A percentile compares a stretch with the other conserved stretches of the same genome.
phyloP scores from a whole-genome alignment of 345 rosid genomes.

The Camelina sativa region DNA sequence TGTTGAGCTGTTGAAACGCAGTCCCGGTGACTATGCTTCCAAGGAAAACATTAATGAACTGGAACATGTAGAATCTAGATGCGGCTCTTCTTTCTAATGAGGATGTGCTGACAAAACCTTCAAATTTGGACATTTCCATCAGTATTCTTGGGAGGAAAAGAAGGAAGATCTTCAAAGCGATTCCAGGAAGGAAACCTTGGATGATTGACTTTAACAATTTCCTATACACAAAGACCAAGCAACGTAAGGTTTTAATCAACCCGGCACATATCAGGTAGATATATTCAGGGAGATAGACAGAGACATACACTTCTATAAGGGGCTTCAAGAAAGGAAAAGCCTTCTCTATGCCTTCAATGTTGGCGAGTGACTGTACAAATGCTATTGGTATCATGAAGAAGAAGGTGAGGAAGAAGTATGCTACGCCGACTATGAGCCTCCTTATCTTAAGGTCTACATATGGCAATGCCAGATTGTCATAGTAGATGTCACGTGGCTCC shows the following conservation, averaged over 20 bases:
- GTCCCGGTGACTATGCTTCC: slow-evolving; percentile 96
- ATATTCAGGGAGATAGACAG: slow-evolving; percentile 19
- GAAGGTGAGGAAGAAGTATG: slow-evolving; percentile 91
- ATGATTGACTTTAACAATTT: slow-evolving; percentile 72
- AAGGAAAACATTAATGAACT: slow-evolving; percentile 88
- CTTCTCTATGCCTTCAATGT: slow-evolving; percentile 92
- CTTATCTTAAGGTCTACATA: slow-evolving; percentile 77
- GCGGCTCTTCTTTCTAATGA: slow-evolving; percentile 89
- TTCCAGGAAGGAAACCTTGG: slow-evolving; percentile 98
- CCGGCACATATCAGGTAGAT: neutral
- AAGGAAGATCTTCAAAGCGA: slow-evolving; percentile 89
- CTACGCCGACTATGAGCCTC: slow-evolving; percentile 66
- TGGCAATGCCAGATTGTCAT: slow-evolving; percentile 88
- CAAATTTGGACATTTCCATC: slow-evolving; percentile 96
- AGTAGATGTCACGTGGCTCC: slow-evolving; percentile 86
- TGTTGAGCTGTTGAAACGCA: slow-evolving; percentile 90
- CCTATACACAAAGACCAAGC: slow-evolving; percentile 50
- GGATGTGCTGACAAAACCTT: slow-evolving; percentile 79
- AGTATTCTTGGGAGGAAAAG: slow-evolving; percentile 83
- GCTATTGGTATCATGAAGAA: slow-evolving; percentile 98
- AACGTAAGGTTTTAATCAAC: slow-evolving; percentile 14
- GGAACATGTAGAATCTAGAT: slow-evolving; percentile 76
- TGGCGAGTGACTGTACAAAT: slow-evolving; percentile 90
- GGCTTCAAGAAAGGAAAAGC: slow-evolving; percentile 78
- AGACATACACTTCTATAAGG: slow-evolving; percentile 70